A percentile compares a stretch with the other conserved stretches of the same genome.
Conservation (phyloP, 495 filamentous ascomycete species). For the Penicillium subrubescens region DNA sequence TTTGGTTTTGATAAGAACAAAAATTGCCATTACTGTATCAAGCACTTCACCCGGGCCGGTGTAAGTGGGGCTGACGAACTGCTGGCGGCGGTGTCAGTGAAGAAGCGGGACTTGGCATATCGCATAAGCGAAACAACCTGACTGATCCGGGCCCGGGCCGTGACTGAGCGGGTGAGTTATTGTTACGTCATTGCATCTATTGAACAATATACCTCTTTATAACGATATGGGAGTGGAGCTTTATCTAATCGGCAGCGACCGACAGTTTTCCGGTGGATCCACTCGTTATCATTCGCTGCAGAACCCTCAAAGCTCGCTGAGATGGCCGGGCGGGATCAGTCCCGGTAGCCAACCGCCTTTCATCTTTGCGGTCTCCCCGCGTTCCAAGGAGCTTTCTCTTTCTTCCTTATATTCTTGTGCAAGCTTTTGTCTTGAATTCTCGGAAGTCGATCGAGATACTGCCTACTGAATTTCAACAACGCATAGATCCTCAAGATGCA, state of each 20-base stretch:
- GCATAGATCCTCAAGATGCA: constrained; percentile 32
- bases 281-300: neutral
- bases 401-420: constrained; percentile 1
- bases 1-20: neutral
- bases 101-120: neutral
- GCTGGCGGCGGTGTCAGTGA: neutral
- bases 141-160: neutral
- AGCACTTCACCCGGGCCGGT: constrained; percentile 29
- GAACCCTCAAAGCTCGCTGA: neutral
- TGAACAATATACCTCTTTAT: neutral
- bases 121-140: neutral
- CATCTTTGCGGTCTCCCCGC: constrained; percentile 19
- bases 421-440: constrained; percentile 6
- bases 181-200: neutral
- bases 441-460: neutral
- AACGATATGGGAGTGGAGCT: neutral
- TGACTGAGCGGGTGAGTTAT: neutral
- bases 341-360: constrained; percentile 13
- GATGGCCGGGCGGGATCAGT: constrained; percentile 7
- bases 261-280: constrained; percentile 1
- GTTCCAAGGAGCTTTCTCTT: neutral
- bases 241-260: neutral
- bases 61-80: neutral
- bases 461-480: neutral
- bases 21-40: constrained; percentile 39